These are phyloP conservation scores for Hymenotorrendiella dingleyae DNA, from an alignment of 2,329 filamentous ascomycete genomes.

Conservation along the genomic window DNA sequence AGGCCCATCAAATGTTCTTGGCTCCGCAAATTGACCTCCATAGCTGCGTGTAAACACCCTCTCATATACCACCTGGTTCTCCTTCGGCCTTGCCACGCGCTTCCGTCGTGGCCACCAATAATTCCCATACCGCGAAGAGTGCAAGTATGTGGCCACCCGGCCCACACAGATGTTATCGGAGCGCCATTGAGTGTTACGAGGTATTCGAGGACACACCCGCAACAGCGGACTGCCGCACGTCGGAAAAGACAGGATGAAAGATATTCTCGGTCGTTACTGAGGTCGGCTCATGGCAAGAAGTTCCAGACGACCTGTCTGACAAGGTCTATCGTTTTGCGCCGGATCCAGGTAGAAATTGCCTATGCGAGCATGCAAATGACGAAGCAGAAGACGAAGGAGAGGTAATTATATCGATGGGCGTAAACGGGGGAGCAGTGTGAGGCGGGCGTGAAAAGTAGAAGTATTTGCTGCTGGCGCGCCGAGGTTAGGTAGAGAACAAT, in stretches of 20 bases:
- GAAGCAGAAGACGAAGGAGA: neutral
- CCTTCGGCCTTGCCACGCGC: neutral
- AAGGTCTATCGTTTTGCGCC: neutral
- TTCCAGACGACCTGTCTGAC: slow-evolving; percentile 17
- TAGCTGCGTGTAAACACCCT: slow-evolving; percentile 1
- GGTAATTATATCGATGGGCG: too few relatives aligned
- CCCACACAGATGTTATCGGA: slow-evolving; percentile 35
- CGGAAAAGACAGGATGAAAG: slow-evolving; percentile 40
- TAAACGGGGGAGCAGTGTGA: too few relatives aligned
- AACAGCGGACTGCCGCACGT: slow-evolving; percentile 34
- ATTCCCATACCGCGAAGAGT: slow-evolving; percentile 16
- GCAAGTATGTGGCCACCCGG: slow-evolving; percentile 35
- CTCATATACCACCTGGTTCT: neutral
- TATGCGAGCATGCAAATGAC: slow-evolving; percentile 14
- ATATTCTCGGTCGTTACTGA: slow-evolving; percentile 28
- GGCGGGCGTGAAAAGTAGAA: too few relatives aligned
- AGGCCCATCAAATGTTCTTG: neutral
- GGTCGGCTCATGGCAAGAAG: slow-evolving; percentile 30
- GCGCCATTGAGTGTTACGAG: slow-evolving; percentile 34
- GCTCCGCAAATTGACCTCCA: slow-evolving; percentile 3
- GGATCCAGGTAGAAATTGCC: neutral
- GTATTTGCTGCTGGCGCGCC: too few relatives aligned
- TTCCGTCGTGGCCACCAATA: slow-evolving; percentile 27
- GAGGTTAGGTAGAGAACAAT: neutral
- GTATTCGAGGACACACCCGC: slow-evolving; percentile 40